These are phyloP conservation scores for Roridomyces roridus DNA, from an alignment of 768 basidiomycete genomes.

Conservation along the genomic window DNA sequence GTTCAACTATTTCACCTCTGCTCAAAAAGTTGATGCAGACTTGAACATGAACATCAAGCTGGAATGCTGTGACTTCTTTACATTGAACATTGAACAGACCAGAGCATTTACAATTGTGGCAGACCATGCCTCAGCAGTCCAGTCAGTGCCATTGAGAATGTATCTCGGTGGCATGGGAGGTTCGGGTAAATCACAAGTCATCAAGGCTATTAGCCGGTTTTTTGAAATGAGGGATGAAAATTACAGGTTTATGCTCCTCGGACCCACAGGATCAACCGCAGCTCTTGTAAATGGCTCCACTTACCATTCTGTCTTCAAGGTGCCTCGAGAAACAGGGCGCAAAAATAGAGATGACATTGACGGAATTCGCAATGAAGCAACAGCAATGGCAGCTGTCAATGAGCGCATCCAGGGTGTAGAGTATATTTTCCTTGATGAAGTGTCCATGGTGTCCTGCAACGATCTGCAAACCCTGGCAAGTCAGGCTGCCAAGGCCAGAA, in stretches of 20 bases:
- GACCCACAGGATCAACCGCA: slow-evolving; percentile 41
- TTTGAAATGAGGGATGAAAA: slow-evolving; percentile 32
- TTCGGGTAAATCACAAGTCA: slow-evolving; percentile 36
- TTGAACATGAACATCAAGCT: slow-evolving; percentile 4
- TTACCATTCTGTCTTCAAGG: slow-evolving; percentile 35
- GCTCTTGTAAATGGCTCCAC: slow-evolving; percentile 40
- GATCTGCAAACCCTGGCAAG: slow-evolving; percentile 31
- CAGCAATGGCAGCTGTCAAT: background rate
- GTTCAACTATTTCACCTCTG: slow-evolving; percentile 10
- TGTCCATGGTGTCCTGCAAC: slow-evolving; percentile 40
- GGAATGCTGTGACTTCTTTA: slow-evolving; percentile 1
- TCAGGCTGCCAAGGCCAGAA: slow-evolving; percentile 24
- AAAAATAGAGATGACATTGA: background rate
- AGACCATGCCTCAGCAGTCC: slow-evolving; percentile 17
- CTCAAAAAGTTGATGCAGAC: background rate
- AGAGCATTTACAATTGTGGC: slow-evolving; percentile 37
- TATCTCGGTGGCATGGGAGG: slow-evolving; percentile 41
- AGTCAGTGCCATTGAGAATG: slow-evolving; percentile 31
- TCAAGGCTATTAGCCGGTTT: slow-evolving; percentile 29
- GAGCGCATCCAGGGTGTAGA: slow-evolving; percentile 28
- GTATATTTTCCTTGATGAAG: slow-evolving; percentile 42
- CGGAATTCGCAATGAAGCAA: background rate
- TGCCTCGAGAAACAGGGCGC: background rate
- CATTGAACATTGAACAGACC: slow-evolving; percentile 38
- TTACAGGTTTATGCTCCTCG: slow-evolving; percentile 31